Evolutionary conservation across 1,139 yeast genomes (phyloP).

Genomic region (Scheffersomyces cryptocercus): DNA sequence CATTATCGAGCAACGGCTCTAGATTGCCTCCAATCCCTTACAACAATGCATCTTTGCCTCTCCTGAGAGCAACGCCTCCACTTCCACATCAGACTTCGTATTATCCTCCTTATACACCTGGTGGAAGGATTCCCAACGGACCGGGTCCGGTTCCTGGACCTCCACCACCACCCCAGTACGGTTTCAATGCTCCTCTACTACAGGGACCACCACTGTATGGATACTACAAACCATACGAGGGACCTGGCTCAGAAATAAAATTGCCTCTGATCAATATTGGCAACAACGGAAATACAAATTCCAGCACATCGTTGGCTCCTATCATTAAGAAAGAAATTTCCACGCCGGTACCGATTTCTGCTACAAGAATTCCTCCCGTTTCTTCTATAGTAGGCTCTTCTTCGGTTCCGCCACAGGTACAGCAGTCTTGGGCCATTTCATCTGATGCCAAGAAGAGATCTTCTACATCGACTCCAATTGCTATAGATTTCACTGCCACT

Average conservation of each 20-base stretch:
- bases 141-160: slow-evolving; percentile 52
- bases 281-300: neutral
- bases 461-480: slow-evolving; percentile 17
- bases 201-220: neutral
- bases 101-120: slow-evolving; percentile 40
- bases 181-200: neutral
- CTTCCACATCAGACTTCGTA: slow-evolving; percentile 18
- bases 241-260: neutral
- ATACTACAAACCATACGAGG: neutral
- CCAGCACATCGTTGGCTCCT: slow-evolving; percentile 1
- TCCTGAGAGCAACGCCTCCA: slow-evolving; percentile 7
- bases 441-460: slow-evolving; percentile 1
- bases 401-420: slow-evolving; percentile 4
- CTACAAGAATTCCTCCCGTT: slow-evolving; percentile 5
- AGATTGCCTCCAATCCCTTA: slow-evolving; percentile 5
- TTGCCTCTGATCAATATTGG: neutral
- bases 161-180: slow-evolving; percentile 26
- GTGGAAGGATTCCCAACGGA: slow-evolving; percentile 45
- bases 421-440: slow-evolving; percentile 7
- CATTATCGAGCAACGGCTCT: neutral
- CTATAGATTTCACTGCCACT: slow-evolving; percentile 34
- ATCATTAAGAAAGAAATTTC: neutral
- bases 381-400: slow-evolving; percentile 1
- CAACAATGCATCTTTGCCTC: slow-evolving; percentile 1
- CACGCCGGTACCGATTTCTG: neutral